Base-by-base conservation (phyloP, 257 asterid genomes). In the Rhazya stricta region DNA sequence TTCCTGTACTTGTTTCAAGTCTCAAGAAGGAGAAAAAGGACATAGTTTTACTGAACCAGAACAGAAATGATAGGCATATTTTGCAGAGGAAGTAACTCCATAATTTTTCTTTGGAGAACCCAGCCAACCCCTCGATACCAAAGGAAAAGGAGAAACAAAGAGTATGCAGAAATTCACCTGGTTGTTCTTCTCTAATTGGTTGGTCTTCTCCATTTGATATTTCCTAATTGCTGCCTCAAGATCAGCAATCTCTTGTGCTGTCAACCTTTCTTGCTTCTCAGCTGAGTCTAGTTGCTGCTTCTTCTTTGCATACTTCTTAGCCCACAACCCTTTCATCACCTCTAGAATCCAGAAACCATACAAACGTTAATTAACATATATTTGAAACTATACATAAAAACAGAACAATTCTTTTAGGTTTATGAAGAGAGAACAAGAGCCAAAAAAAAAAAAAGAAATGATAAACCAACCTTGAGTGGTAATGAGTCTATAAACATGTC, bases 401-500 rank as follows among this genome's bases (percentile, higher is more conserved):
- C 18, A 41, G 25, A 41, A 72, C 0, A 48, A 45, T n/a, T 34
- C 29, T 21, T 70, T 32, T 0, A 29, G 0, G 10, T 23, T 48
- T 9, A 18, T 15, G 9, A 5, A 43, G 0, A 51, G 43, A 67
- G 46, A 9, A 73, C 23, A 54, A 6, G 36, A 11, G n/a, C n/a
- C n/a, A n/a, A n/a, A n/a, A n/a, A n/a, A n/a, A n/a, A n/a, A 56
- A 68, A 16, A 8, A 9, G 50, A 4, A 1, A 23, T n/a, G 10
- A 51, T 11, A 9, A 50, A 72, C 77, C 8, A 72, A 93, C 98
- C 98, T 88, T 91, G 89, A 41, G 88, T 78, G 11, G 98, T 85
- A 78, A 93, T 85, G 39, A 93, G 98, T 67, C 95, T 88, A 25
- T 93, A 93, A 43, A 88, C 96, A 83, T 89, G 97, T 77, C 97